Conservation (phyloP, 805 yeast genomes). For the Candida schatavii region DNA sequence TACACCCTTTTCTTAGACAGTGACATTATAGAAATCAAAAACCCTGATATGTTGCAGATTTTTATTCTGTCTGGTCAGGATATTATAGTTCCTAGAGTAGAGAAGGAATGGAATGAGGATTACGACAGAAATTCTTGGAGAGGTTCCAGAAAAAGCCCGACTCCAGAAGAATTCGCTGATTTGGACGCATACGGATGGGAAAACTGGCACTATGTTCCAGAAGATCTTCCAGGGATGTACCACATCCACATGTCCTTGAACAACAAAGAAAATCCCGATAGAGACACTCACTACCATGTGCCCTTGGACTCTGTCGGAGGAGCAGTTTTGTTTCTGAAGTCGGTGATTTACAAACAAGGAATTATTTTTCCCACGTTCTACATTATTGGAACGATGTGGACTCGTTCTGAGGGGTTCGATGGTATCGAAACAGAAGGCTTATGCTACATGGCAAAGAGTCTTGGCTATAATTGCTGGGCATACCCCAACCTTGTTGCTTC, state of each 20-base stretch:
- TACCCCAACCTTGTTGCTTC: conserved; percentile 45
- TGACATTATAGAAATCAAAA: conserved; percentile 26
- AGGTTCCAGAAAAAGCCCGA: conserved; percentile 35
- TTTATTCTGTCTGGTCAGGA: conserved; percentile 29
- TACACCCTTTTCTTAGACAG: conserved; percentile 37
- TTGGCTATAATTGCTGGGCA: conserved; percentile 49
- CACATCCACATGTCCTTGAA: conserved; percentile 22
- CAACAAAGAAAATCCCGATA: conserved; percentile 7
- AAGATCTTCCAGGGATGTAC: conserved; percentile 25
- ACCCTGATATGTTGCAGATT: conserved; percentile 20
- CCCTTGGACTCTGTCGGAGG: conserved; percentile 52
- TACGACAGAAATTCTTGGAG: conserved; percentile 42
- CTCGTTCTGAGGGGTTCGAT: conserved; percentile 46
- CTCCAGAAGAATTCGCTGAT: conserved; percentile 19
- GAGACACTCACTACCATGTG: conserved; percentile 12
- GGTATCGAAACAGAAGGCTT: conserved; percentile 56
- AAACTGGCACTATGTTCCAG: conserved; percentile 31
- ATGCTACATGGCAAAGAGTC: conserved; percentile 43
- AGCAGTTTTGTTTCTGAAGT: conserved; percentile 44
- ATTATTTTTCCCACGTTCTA: conserved; percentile 45
- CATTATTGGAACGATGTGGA: conserved; percentile 47
- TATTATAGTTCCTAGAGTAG: conserved; percentile 36
- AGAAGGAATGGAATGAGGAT: conserved; percentile 23
- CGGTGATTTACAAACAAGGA: conserved; percentile 45
- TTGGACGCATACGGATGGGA: conserved; percentile 31